phyloP scores from a whole-genome alignment of 768 basidiomycete species.

The Russula compacta region DNA sequence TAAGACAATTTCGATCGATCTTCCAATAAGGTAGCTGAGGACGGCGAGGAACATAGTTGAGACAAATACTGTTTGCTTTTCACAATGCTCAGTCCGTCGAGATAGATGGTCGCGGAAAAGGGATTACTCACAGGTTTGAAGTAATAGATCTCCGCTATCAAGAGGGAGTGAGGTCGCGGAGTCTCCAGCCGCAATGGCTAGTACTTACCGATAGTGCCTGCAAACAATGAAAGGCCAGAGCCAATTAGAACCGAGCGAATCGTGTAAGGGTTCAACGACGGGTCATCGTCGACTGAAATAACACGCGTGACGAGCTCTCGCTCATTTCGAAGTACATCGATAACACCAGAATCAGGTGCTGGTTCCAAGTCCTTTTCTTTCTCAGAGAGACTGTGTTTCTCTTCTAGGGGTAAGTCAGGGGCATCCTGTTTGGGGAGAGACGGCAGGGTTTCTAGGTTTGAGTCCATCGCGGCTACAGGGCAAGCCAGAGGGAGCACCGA shows the following conservation, averaged over 20 bases:
- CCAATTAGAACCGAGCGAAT: conserved; percentile 40
- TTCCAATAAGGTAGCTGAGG: conserved; percentile 42
- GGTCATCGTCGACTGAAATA: conserved; percentile 39
- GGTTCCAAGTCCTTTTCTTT: conserved; percentile 29
- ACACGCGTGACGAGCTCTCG: conserved; percentile 41
- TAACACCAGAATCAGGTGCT: conserved; percentile 23
- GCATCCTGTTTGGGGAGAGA: not conserved
- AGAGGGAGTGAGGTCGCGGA: not conserved
- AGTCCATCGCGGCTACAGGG: not conserved
- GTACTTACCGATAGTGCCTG: conserved; percentile 38
- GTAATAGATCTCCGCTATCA: conserved; percentile 48
- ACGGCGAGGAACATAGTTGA: conserved; percentile 48
- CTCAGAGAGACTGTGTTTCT: conserved; percentile 27
- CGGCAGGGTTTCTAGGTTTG: not conserved
- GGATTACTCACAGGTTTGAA: conserved; percentile 41
- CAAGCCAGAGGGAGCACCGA: not conserved
- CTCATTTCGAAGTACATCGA: conserved; percentile 33
- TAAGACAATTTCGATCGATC: conserved; percentile 37
- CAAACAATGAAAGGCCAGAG: conserved; percentile 39
- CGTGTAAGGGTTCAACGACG: conserved; percentile 38
- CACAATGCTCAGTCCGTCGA: not conserved
- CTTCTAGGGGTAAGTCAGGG: conserved; percentile 16
- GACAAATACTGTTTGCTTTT: conserved; percentile 42
- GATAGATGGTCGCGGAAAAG: not conserved
- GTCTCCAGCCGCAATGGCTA: no score